These are phyloP conservation scores for Elaeis guineensis DNA, from an alignment of 176 grass and related monocot genomes.

Conservation along the genomic window DNA sequence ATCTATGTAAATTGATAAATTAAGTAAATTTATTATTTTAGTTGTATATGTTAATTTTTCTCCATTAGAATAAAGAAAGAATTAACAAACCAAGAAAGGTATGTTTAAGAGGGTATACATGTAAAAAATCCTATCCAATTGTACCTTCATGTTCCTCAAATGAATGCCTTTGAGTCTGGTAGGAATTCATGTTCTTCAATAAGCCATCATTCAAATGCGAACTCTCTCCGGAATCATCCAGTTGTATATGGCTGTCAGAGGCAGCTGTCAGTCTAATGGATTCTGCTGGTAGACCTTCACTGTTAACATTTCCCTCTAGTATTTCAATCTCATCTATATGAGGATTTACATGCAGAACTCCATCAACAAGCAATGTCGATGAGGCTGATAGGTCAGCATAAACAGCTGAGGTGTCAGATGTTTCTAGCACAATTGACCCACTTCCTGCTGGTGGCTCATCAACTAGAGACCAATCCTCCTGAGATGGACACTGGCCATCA, in stretches of 20 bases:
- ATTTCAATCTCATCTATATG: conserved; percentile 25
- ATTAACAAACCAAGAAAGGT: too few species aligned
- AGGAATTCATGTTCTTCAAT: conserved; percentile 34
- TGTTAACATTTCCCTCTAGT: conserved; percentile 8
- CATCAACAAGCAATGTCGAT: conserved; percentile 27
- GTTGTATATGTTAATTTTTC: too few species aligned
- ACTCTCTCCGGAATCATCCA: conserved; percentile 43
- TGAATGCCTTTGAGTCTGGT: conserved; percentile 40
- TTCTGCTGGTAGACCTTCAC: conserved; percentile 21
- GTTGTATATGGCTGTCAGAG: conserved; percentile 35
- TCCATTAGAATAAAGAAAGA: too few species aligned
- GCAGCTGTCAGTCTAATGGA: conserved; percentile 11
- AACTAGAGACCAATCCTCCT: conserved; percentile 53
- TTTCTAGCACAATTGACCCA: conserved; percentile 23
- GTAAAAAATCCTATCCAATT: too few species aligned
- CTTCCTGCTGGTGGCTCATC: conserved; percentile 34
- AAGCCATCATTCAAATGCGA: conserved; percentile 47
- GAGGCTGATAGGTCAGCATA: conserved; percentile 24
- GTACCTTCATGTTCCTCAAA: conserved; percentile 54
- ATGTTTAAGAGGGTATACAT: too few species aligned
- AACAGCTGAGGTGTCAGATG: conserved; percentile 22
- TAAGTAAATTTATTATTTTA: too few species aligned
- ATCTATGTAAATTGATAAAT: too few species aligned
- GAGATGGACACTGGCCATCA: conserved; percentile 20
- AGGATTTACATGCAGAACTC: conserved; percentile 13